Evolutionary conservation across 345 rosid species (phyloP), one percentile per base, ranked within the genome.

Genomic region (Euclidium syriacum): DNA sequence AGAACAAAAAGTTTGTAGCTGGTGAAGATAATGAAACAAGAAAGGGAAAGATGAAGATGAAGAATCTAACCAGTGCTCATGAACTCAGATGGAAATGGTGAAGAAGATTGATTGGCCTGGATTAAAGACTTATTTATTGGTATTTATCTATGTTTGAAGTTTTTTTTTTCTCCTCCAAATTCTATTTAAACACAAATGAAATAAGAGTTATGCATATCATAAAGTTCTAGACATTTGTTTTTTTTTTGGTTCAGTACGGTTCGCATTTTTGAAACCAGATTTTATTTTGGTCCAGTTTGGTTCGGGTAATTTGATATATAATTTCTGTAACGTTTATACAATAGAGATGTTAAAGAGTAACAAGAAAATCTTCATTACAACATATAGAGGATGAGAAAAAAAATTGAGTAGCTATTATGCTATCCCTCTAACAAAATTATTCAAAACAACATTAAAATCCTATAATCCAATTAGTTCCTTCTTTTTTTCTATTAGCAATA

Each of bases 51-150:
- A 53, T 27, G 58, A 62, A 27, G 41, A 53, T 27, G 58, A 74
- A 41, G 70, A 64, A 49, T 41, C 73, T 17, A 34, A 54, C 68
- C 55, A 69, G 36, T 43, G 58, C n/a, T 57, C 71, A 44, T 48
- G 76, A 71, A 65, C 24, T 67, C 16, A 77, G 73, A 23, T 73
- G 85, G 87, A 78, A 73, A 70, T 70, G 76, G 47, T 78, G 38
- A 79, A 34, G 54, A n/a, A 56, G 22, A 66, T 52, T 67, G 73
- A 26, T 62, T 55, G 17, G 47, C 38, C 24, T 52, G 16, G 17
- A 49, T 50, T 22, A 16, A 6, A 42, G 8, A 27, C 44, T 30
- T 53, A 35, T 42, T 26, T 43, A 33, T 19, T 7, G 25, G 16
- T 43, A 59, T 60, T 47, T 68, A 59, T 60, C 54, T 68, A 60